Base-by-base conservation (phyloP, 208 protist species). In the Wallacemonas collosoma region DNA sequence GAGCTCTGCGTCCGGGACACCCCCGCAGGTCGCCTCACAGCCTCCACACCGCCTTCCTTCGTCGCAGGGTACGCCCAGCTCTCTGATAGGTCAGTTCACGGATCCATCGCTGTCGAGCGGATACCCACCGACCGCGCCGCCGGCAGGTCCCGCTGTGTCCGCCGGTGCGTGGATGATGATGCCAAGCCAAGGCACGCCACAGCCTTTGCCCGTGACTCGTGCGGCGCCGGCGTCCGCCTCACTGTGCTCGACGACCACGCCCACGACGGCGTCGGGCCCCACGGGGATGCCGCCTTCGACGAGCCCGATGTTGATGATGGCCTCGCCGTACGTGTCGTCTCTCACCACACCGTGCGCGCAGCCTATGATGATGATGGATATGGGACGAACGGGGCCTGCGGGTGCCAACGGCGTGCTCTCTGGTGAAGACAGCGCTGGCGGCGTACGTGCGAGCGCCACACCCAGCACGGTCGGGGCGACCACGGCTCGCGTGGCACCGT, bases 141-240 rank as follows among this genome's bases (percentile, higher is more conserved):
- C 26, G 26, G 26, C 26, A 26, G 26, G 26, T 26, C 26, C 26
- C 26, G 26, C 26, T 26, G 26, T 26, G 26, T 26, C 26, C 26
- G 9, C 54, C 9, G 57, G 57, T 7, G 44, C 57, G 57, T 63
- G 57, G 57, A 63, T 63, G 57, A 63, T 63, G 57, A n/a, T 63
- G 11, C 57, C 5, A 17, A 7, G 35, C 6, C 57, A 63, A 26
- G 26, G 26, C 26, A 26, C 26, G 26, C 26, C 26, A 26, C 26
- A 26, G 26, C 26, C 26, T 26, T 26, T 26, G 26, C 26, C 26
- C 26, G 26, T 26, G 26, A 26, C 26, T 26, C 26, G 26, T 26
- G 26, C 26, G 26, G 26, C 26, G 26, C 26, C 26, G 26, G 17
- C 55, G 55, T 35, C 55, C 11, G 15, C 11, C 15, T 17, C 55